Percentiles rank a stretch among this genome's conserved stretches.
phyloP scores from a whole-genome alignment of 257 asterid species.

The Solanum arcanum region DNA sequence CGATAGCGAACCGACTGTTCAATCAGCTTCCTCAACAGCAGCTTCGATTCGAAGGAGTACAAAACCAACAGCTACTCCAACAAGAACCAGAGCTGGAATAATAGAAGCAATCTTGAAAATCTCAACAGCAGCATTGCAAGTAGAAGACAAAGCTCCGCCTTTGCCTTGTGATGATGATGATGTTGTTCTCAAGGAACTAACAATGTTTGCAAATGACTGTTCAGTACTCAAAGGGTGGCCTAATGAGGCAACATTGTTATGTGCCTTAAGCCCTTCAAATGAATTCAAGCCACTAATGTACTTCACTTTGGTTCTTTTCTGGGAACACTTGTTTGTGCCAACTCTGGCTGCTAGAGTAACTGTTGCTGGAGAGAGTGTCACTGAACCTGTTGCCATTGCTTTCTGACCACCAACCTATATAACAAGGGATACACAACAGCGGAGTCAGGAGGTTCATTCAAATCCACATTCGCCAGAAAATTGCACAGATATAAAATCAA shows the following conservation, averaged over 20 bases:
- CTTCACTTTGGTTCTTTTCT: slow-evolving; percentile 26
- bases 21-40: slow-evolving; percentile 47
- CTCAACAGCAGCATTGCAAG: slow-evolving; percentile 48
- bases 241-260: slow-evolving; percentile 38
- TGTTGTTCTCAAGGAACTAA: slow-evolving; percentile 29
- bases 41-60: slow-evolving; percentile 75
- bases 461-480: not conserved
- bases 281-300: slow-evolving; percentile 58
- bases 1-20: slow-evolving; percentile 1
- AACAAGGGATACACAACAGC: not conserved
- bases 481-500: not conserved
- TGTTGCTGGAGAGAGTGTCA: slow-evolving; percentile 23
- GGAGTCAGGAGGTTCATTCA: not conserved
- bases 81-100: slow-evolving; percentile 39
- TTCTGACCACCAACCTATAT: not conserved
- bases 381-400: slow-evolving; percentile 38
- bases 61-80: slow-evolving; percentile 80
- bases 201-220: slow-evolving; percentile 49
- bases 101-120: slow-evolving; percentile 74
- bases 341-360: slow-evolving; percentile 20
- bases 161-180: slow-evolving; percentile 9
- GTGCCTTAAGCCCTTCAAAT: slow-evolving; percentile 75
- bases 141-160: slow-evolving; percentile 38
- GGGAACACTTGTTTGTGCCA: slow-evolving; percentile 19
- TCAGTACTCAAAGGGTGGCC: slow-evolving; percentile 52